These are phyloP conservation scores for Eutypella sp. DNA, from an alignment of 2,329 filamentous ascomycete genomes.

Conservation along the genomic window DNA sequence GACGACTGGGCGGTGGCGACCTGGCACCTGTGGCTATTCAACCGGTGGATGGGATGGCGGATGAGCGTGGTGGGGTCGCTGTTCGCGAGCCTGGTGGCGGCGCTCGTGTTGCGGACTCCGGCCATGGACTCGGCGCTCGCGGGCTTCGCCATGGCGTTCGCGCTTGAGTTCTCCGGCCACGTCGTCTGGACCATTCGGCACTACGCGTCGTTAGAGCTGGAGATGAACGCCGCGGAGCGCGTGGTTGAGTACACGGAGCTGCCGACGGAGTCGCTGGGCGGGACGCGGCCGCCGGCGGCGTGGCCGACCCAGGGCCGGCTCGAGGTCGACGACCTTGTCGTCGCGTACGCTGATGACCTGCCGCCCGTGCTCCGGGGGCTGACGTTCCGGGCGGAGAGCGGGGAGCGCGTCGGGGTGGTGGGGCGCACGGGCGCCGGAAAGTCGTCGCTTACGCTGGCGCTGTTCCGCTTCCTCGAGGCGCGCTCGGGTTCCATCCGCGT, in stretches of 20 bases:
- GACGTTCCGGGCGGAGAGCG: slow-evolving; percentile 59
- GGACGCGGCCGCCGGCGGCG: slow-evolving; percentile 56
- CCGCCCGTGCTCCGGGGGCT: slow-evolving; percentile 66
- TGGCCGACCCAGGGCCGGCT: slow-evolving; percentile 74
- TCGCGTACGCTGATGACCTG: slow-evolving; percentile 66
- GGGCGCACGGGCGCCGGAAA: slow-evolving; percentile 77
- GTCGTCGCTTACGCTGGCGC: slow-evolving; percentile 66
- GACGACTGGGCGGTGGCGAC: slow-evolving; percentile 63
- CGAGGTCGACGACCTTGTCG: slow-evolving; percentile 67
- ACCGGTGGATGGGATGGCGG: slow-evolving; percentile 71
- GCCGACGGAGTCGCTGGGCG: slow-evolving; percentile 60
- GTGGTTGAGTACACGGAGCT: slow-evolving; percentile 71
- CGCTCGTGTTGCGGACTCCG: slow-evolving; percentile 57
- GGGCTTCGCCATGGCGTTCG: slow-evolving; percentile 71
- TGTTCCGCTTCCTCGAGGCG: slow-evolving; percentile 74
- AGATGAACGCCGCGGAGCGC: slow-evolving; percentile 75
- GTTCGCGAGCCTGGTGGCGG: slow-evolving; percentile 62
- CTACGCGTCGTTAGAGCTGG: slow-evolving; percentile 67
- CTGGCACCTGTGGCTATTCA: slow-evolving; percentile 67
- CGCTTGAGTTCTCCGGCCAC: slow-evolving; percentile 60
- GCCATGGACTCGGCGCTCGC: slow-evolving; percentile 65
- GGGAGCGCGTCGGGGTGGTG: slow-evolving; percentile 70
- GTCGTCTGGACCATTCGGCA: slow-evolving; percentile 62
- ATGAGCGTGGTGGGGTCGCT: slow-evolving; percentile 65
- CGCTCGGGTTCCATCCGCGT: slow-evolving; percentile 61